Conservation (phyloP, 225 moss, liverwort and hornwort species). For the Sphagnum contortum region DNA sequence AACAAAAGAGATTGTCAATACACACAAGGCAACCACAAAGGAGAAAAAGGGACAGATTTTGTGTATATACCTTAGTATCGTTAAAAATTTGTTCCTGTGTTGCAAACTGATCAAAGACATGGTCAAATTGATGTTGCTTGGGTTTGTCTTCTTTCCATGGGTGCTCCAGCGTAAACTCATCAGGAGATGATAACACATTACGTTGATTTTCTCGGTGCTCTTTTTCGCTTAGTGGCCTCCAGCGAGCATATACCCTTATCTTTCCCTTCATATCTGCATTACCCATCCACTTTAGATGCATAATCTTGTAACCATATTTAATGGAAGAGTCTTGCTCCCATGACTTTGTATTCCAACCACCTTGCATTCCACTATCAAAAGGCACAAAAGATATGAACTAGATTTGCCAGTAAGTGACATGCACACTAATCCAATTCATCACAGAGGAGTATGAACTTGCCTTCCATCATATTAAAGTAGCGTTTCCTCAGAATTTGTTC, state of each 20-base stretch:
- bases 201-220: constrained; percentile 60
- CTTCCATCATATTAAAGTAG: constrained; percentile 97
- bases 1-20: neutral
- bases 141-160: constrained; percentile 86
- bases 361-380: too few species aligned
- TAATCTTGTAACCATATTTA: neutral
- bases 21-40: neutral
- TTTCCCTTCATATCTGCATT: constrained; percentile 92
- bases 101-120: constrained; percentile 69
- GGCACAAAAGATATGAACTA: too few species aligned
- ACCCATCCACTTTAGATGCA: neutral
- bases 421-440: too few species aligned
- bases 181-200: constrained; percentile 46
- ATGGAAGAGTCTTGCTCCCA: neutral
- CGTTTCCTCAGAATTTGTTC: constrained; percentile 89
- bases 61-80: constrained; percentile 64
- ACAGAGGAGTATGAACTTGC: constrained; percentile 13
- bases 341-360: too few species aligned
- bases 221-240: constrained; percentile 88
- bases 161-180: constrained; percentile 89
- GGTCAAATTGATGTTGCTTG: constrained; percentile 90
- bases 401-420: too few species aligned
- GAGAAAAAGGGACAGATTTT: neutral
- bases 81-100: constrained; percentile 79
- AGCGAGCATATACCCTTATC: constrained; percentile 84